phyloP scores from a whole-genome alignment of 306 rosid species.

The Neltuma alba region DNA sequence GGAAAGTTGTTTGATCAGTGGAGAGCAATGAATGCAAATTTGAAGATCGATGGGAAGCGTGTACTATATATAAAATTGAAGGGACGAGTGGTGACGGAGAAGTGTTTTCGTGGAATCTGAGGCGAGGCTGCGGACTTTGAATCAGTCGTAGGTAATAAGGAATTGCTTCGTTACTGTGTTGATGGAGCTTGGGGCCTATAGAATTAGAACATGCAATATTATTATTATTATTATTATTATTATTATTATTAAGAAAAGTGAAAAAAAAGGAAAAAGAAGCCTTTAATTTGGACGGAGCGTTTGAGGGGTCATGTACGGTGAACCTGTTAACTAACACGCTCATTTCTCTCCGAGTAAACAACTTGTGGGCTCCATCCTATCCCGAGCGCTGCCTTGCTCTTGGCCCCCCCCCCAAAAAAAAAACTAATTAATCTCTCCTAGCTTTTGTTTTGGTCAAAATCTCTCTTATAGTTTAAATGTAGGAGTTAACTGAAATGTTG shows the following conservation, averaged over 20 bases:
- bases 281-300: background rate
- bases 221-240: too few species aligned
- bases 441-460: too few species aligned
- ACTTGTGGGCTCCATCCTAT: background rate
- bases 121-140: slow-evolving; percentile 7
- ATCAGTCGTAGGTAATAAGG: background rate
- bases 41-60: too few species aligned
- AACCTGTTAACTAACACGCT: background rate
- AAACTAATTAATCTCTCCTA: too few species aligned
- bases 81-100: background rate
- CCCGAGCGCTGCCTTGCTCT: background rate
- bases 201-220: background rate
- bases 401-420: too few species aligned
- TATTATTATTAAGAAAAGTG: too few species aligned
- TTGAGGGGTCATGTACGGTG: background rate
- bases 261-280: background rate
- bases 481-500: too few species aligned
- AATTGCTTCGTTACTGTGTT: background rate
- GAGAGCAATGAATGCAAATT: background rate
- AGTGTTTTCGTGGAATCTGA: background rate
- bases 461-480: too few species aligned
- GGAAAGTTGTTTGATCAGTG: background rate
- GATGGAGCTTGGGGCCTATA: background rate
- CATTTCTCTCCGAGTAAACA: background rate
- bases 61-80: background rate